Percentiles rank a stretch among this genome's conserved stretches.
Conservation (phyloP, 345 rosid genomes). For the Linum lewisii region DNA sequence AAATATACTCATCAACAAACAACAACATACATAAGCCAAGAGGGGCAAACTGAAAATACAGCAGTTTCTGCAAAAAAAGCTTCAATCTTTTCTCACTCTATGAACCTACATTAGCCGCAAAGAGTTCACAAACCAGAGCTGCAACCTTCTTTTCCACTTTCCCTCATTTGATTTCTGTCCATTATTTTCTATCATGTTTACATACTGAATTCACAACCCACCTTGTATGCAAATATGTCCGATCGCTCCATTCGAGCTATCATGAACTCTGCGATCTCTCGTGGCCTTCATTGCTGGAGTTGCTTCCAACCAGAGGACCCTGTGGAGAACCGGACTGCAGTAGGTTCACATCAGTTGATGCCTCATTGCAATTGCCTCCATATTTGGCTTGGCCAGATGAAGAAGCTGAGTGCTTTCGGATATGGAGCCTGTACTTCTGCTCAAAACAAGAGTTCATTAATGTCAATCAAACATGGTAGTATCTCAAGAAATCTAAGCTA, state of each 20-base stretch:
- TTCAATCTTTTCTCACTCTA: slow-evolving; percentile 10
- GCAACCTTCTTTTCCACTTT: neutral
- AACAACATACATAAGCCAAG: neutral
- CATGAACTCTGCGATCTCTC: slow-evolving; percentile 18
- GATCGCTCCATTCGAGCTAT: slow-evolving; percentile 9
- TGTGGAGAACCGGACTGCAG: slow-evolving; percentile 9
- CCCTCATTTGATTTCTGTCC: slow-evolving; percentile 4
- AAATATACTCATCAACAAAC: neutral
- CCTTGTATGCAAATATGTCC: neutral
- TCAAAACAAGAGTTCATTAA: neutral
- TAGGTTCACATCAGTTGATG: neutral
- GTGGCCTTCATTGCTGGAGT: slow-evolving; percentile 11
- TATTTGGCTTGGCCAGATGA: slow-evolving; percentile 5
- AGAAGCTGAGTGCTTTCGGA: slow-evolving; percentile 7
- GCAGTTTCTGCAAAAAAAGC: neutral
- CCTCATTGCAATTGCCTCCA: slow-evolving; percentile 7
- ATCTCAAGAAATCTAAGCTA: too few species aligned
- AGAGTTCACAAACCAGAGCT: neutral
- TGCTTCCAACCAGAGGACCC: slow-evolving; percentile 9
- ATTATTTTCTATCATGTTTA: slow-evolving; percentile 9
- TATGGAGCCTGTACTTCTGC: slow-evolving; percentile 11
- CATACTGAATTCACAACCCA: neutral
- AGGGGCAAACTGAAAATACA: too few species aligned
- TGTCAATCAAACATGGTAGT: neutral
- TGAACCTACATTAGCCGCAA: slow-evolving; percentile 1